Base-by-base conservation (phyloP, 192 early-diverging fungal species). In the Coemansia sp. region DNA sequence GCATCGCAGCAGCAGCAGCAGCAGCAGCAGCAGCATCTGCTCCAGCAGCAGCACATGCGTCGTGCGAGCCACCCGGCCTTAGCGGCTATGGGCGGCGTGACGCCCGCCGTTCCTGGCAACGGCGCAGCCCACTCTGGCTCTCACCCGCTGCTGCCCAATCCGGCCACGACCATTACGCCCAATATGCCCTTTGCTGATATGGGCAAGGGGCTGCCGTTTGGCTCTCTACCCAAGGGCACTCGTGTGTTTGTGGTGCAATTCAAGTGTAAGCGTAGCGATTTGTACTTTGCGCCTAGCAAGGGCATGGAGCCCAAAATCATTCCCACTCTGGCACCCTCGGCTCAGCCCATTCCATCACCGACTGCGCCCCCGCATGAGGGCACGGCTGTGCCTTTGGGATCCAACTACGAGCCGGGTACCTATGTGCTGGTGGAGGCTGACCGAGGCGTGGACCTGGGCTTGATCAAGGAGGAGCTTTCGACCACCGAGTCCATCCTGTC, bases 171-270 rank as follows among this genome's bases (percentile, higher is more conserved):
- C 14, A 73, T 76, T 34, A 82, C 67, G 16, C 74, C 74, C 12
- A 76, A 82, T 57, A 82, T 70, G 70, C 79, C 79, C n/a, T 76
- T 73, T 76, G 70, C 74, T 1, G 74, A 82, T 23, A 82, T 82
- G 79, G 79, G 79, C 39, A 82, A 73, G 64, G 80, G 80, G 0
- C 33, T 83, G 5, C 20, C 72, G 2, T 77, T 60, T 63, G 59
- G 65, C 13, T 69, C 71, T 8, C 63, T 83, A 26, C 71, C 80
- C 14, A 71, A 59, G 31, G 61, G 60, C 43, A 68, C 76, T 10
- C 75, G 75, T 38, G 64, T 83, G n/a, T 83, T 71, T 69, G 67
- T 77, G 36, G 76, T 83, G 47, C 65, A 78, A 56, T 83, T 83
- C 65, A 83, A 83, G 53, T 68, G 75, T 33, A 37, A 25, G 39